phyloP scores from a whole-genome alignment of 352 stramenopile genomes.

The Plasmopara halstedii region DNA sequence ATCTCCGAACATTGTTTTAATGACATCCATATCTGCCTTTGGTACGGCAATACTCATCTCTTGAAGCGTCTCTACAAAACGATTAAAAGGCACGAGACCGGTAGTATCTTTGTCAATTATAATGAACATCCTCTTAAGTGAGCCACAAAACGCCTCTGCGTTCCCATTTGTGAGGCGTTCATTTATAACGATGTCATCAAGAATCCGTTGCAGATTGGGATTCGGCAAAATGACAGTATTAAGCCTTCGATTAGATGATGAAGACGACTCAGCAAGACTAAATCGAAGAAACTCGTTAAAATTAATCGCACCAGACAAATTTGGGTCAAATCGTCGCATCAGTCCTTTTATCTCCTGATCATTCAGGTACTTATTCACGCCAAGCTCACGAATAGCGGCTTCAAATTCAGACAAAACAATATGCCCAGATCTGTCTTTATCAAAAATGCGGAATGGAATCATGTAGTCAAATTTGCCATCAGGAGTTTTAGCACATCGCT shows the following conservation, averaged over 20 bases:
- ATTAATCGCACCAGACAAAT: conserved; percentile 53
- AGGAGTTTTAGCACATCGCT: conserved; percentile 67
- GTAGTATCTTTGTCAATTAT: conserved; percentile 74
- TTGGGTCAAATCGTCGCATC: conserved; percentile 69
- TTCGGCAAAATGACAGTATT: conserved; percentile 16
- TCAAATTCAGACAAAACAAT: conserved; percentile 75
- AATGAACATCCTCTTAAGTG: conserved; percentile 70
- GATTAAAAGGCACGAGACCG: conserved; percentile 30
- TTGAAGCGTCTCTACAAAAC: conserved; percentile 52
- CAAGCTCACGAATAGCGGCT: conserved; percentile 52
- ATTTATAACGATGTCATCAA: conserved; percentile 39
- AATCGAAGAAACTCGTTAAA: conserved; percentile 76
- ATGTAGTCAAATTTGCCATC: conserved; percentile 72
- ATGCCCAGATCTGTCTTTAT: conserved; percentile 58
- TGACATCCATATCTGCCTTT: conserved; percentile 29
- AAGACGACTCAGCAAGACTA: conserved; percentile 57
- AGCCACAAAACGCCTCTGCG: conserved; percentile 44
- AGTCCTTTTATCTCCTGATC: conserved; percentile 77
- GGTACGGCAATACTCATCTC: conserved; percentile 51
- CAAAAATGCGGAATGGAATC: conserved; percentile 63
- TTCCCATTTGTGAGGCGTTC: conserved; percentile 40
- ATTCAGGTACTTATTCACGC: conserved; percentile 58
- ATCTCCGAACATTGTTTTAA: conserved; percentile 37
- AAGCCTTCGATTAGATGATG: conserved; percentile 31
- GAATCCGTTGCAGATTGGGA: conserved; percentile 30